Conservation (phyloP, 495 filamentous ascomycete species). For the Aspergillus cavernicola region DNA sequence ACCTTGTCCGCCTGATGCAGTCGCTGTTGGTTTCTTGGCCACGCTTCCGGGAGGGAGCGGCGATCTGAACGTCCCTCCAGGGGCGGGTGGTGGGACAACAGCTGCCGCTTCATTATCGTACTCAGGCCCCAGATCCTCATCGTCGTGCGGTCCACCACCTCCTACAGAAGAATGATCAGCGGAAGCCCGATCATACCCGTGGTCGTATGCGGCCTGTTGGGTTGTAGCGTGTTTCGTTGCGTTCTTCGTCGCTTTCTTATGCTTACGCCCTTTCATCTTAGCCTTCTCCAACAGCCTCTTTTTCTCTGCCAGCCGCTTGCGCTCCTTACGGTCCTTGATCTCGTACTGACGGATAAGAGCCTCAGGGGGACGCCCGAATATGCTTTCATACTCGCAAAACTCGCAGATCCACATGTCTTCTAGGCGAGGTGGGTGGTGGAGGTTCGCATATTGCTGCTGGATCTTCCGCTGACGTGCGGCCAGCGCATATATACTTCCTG, state of each 20-base stretch:
- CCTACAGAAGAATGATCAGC: conserved; percentile 40
- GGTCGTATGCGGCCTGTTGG: conserved; percentile 37
- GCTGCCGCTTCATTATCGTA: conserved; percentile 51
- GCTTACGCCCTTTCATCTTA: conserved; percentile 89
- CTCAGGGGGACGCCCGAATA: conserved; percentile 76
- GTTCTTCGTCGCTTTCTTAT: conserved; percentile 67
- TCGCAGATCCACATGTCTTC: conserved; percentile 94
- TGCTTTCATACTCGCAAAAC: conserved; percentile 84
- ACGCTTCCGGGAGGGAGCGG: conserved; percentile 30
- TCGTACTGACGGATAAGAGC: conserved; percentile 90
- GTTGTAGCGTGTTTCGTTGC: conserved; percentile 51
- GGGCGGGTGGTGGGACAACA: conserved; percentile 29
- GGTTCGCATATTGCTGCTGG: conserved; percentile 69
- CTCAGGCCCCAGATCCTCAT: conserved; percentile 52
- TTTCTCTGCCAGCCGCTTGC: conserved; percentile 77
- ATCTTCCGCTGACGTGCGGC: conserved; percentile 65
- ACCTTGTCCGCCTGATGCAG: conserved; percentile 18
- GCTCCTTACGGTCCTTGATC: conserved; percentile 84
- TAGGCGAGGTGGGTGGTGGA: conserved; percentile 65
- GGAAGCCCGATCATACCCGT: conserved; percentile 44
- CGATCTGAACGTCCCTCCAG: conserved; percentile 32
- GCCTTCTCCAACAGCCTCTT: conserved; percentile 85
- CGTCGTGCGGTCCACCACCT: conserved; percentile 44
- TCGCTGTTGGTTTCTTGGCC: conserved; percentile 20
- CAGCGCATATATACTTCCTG: conserved; percentile 54